Conservation (phyloP, 1,284 basidiomycete species). For the Xerocomus cyaneibrunnescens region DNA sequence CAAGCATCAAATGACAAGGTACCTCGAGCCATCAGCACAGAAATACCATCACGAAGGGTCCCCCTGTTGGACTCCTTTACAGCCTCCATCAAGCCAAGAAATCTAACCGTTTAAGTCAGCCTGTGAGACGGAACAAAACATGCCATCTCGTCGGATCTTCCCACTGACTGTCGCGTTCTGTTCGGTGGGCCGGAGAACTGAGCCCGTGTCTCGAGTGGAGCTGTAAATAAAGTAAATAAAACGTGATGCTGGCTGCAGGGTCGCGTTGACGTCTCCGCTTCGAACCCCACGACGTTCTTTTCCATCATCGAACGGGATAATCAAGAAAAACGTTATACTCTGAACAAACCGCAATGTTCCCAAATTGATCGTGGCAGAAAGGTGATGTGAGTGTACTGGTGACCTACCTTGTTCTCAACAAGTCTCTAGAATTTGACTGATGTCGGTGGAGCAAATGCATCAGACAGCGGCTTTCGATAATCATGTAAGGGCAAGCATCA, state of each 20-base stretch:
- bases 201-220: slow-evolving; percentile 4
- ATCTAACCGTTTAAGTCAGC: background rate
- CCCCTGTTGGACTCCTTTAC: background rate
- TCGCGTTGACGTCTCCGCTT: too few relatives aligned
- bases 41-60: slow-evolving; percentile 11
- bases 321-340: background rate
- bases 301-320: slow-evolving; percentile 19
- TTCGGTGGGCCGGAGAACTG: slow-evolving; percentile 6
- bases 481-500: slow-evolving; percentile 1
- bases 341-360: slow-evolving; percentile 5
- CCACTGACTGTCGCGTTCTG: slow-evolving; percentile 1
- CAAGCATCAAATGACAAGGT: slow-evolving; percentile 5
- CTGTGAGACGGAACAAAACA: background rate
- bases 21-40: slow-evolving; percentile 2
- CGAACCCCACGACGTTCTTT: slow-evolving; percentile 31
- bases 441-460: slow-evolving; percentile 1
- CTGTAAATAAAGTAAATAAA: slow-evolving; percentile 5
- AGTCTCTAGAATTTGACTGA: background rate
- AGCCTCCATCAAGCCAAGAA: slow-evolving; percentile 8
- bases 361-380: slow-evolving; percentile 7
- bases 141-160: background rate
- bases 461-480: background rate
- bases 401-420: background rate
- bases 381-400: slow-evolving; percentile 1
- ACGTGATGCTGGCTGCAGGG: background rate